Evolutionary conservation across 2,329 filamentous ascomycete species (phyloP), one percentile per base, ranked within the genome.

Genomic region (Colletotrichum costaricense): DNA sequence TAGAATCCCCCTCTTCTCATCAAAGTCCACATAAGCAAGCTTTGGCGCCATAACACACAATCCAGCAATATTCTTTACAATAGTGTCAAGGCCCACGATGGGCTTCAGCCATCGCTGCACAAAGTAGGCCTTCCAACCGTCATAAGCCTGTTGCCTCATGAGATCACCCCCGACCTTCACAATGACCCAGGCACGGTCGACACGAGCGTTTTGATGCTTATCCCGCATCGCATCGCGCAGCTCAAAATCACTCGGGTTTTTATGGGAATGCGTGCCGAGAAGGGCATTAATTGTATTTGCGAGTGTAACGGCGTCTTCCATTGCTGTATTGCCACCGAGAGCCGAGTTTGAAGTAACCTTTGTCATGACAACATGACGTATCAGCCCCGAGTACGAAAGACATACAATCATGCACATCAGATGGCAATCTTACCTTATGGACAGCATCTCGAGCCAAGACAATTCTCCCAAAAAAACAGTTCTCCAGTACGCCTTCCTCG

Each of bases 331-430:
- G 59, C 59, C 59, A 12, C 59, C 59, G 4, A 63, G 26, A 24
- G 59, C 59, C 35, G 42, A 26, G 42, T 63, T 63, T 33, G 59
- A 35, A 16, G 59, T 63, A 16, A 63, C 56, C 56, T 59, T n/a
- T 19, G 56, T 11, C 30, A 35, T 30, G 19, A 26, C 4, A 59
- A 30, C 14, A 57, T 30, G 33, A 35, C 22, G 5, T 24, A 30
- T 57, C n/a, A 30, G 19, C 14, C 38, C 38, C 5, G 16, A 42
- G 16, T 19, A 42, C 14, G 5, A 19, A 42, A 42, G 14, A 42
- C 4, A 35, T 4, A 16, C 38, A 42, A 42, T 42, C 3, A 6
- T 9, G 19, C 56, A 19, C 1, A 19, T 11, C 3, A 24, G 33
- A 28, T 11, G 2, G 8, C 4, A 30, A 19, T 9, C n/a, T 24